Conservation (phyloP, 352 stramenopile genomes). For the Phytophthora ramorum region DNA sequence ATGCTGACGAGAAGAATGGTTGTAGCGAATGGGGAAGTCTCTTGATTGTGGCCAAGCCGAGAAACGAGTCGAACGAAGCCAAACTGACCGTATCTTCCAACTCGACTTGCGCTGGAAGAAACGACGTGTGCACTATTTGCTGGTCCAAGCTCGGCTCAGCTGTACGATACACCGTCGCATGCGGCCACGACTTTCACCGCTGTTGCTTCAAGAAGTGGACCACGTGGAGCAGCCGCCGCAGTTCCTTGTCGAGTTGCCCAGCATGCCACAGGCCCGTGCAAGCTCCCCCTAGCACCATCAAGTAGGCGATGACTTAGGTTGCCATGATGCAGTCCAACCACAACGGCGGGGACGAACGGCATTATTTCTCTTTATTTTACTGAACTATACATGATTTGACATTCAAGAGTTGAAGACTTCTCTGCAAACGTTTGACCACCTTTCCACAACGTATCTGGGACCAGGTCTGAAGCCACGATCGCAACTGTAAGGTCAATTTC, state of each 20-base stretch:
- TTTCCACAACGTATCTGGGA: too few species aligned
- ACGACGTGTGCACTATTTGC: constrained; percentile 23
- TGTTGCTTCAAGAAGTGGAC: neutral
- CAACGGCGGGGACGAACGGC: too few species aligned
- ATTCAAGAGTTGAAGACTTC: too few species aligned
- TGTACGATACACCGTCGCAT: neutral
- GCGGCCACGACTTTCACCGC: constrained; percentile 13
- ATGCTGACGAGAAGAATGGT: constrained; percentile 16
- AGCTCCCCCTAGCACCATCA: neutral
- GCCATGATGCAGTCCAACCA: too few species aligned
- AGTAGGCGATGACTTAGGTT: too few species aligned
- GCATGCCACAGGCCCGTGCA: neutral
- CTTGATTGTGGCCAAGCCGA: constrained; percentile 21
- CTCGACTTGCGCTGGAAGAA: neutral
- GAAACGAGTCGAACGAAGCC: neutral
- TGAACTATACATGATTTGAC: too few species aligned
- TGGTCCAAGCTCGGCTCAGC: constrained; percentile 6
- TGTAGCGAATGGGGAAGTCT: constrained; percentile 33
- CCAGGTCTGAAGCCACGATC: too few species aligned
- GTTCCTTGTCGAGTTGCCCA: neutral
- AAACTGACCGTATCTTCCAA: neutral
- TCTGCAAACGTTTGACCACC: too few species aligned
- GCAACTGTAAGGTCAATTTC: too few species aligned
- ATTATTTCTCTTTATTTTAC: too few species aligned
- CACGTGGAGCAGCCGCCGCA: too few species aligned